phyloP scores from a whole-genome alignment of 2,329 filamentous ascomycete genomes.

The Grosmannia huntii region DNA sequence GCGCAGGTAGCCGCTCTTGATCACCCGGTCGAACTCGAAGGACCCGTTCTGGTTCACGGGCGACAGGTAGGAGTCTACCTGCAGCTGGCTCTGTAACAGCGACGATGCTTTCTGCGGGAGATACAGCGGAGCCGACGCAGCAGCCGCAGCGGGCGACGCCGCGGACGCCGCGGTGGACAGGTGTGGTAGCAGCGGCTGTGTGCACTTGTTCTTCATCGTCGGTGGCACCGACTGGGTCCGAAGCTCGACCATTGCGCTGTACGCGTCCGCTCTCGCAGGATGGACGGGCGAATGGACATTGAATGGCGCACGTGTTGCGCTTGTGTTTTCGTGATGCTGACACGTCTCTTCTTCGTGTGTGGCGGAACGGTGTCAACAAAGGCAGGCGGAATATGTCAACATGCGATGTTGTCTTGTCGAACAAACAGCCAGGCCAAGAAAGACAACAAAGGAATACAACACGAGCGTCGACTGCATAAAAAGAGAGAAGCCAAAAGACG shows the following conservation, averaged over 20 bases:
- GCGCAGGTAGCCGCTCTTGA: slow-evolving; percentile 76
- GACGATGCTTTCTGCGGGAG: slow-evolving; percentile 15
- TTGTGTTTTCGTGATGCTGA: background rate
- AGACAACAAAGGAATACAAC: background rate
- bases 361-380: background rate
- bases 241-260: slow-evolving; percentile 13
- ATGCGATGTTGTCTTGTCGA: background rate
- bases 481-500: background rate
- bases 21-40: slow-evolving; percentile 87
- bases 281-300: background rate
- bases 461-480: background rate
- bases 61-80: slow-evolving; percentile 52
- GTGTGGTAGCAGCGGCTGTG: background rate
- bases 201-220: slow-evolving; percentile 10
- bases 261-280: background rate
- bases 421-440: background rate
- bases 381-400: background rate
- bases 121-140: slow-evolving; percentile 1
- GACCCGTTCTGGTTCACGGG: slow-evolving; percentile 90
- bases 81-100: slow-evolving; percentile 30
- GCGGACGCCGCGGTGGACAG: background rate
- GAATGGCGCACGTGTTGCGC: background rate
- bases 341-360: background rate
- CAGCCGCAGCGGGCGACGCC: background rate
- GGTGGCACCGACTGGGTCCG: slow-evolving; percentile 14